Base-by-base conservation (phyloP, 192 early-diverging fungal genomes). In the Haplosporangium gracile region DNA sequence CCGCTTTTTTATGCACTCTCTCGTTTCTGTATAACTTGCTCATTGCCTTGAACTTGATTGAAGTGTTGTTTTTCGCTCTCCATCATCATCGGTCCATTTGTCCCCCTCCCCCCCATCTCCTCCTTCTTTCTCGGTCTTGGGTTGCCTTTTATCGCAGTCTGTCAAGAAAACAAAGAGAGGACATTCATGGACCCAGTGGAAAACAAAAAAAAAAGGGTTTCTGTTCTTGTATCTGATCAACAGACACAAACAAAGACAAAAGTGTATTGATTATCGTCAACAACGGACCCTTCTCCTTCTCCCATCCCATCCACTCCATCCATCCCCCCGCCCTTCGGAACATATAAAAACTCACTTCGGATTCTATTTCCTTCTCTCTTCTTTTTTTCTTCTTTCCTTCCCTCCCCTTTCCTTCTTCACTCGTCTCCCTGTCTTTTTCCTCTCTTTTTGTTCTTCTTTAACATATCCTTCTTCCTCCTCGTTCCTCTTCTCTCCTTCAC, bases 301-400 rank as follows among this genome's bases (percentile, higher is more conserved):
- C 18, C 2, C 32, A 4, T 24, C 4, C 36, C 38, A 75, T 78
- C 76, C 68, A 63, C 39, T 29, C 51, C 75, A 18, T 70, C 74
- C 39, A 5, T 39, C 43, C 40, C 68, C 57, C 68, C 24, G 22
- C 40, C 34, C 60, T 75, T 42, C 75, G 68, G 78, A 85, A 80
- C 36, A 32, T 85, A 85, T 85, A 68, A 73, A 85, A 85, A 85
- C 75, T 57, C 40, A 36, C 42, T 75, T 79, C 76, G 78, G 78
- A 26, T 40, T 76, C 79, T 79, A 70, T 78, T 53, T 70, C 42
- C 77, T 63, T 68, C n/a, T 76, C 34, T 65, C 32, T 10, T 68
- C 51, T 73, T 69, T 69, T 9, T 24, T 53, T 47, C 55, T 55
- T 36, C 32, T 39, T 34, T 83, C 40, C 51, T 40, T 70, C 38